Conservation (phyloP, 2,329 filamentous ascomycete species). For the Alternaria arbusti region DNA sequence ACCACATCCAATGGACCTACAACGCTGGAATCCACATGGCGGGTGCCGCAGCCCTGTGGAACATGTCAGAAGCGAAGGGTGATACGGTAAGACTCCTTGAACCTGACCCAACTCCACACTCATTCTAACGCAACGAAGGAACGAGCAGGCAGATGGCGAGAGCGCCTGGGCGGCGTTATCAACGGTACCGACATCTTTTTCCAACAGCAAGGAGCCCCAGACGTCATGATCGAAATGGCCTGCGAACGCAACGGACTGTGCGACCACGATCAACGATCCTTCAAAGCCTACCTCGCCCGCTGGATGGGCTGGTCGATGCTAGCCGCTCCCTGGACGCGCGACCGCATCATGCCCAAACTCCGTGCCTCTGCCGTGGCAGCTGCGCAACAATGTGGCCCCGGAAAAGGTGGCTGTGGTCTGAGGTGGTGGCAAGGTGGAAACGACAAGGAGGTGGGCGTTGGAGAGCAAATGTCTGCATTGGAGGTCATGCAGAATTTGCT, state of each 20-base stretch:
- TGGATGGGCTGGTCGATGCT: constrained; percentile 51
- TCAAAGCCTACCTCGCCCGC: constrained; percentile 51
- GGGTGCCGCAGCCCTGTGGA: constrained; percentile 55
- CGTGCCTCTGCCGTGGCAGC: constrained; percentile 61
- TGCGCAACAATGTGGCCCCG: constrained; percentile 60
- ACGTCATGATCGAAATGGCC: constrained; percentile 55
- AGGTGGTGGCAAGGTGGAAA: constrained; percentile 51
- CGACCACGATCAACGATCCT: constrained; percentile 55
- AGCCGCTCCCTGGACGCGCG: constrained; percentile 43
- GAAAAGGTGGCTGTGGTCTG: constrained; percentile 55
- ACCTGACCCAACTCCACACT: no score
- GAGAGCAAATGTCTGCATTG: constrained; percentile 65
- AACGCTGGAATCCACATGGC: constrained; percentile 54
- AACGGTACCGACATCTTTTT: constrained; percentile 52
- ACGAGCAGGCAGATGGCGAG: constrained; percentile 26
- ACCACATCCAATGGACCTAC: constrained; percentile 55
- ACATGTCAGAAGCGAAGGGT: constrained; percentile 49
- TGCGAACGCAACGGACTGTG: constrained; percentile 54
- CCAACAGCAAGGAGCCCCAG: constrained; percentile 49
- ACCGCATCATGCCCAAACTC: constrained; percentile 58
- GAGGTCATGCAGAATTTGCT: constrained; percentile 60
- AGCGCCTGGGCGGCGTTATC: constrained; percentile 38
- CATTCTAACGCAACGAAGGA: constrained; percentile 16
- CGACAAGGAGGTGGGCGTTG: constrained; percentile 59
- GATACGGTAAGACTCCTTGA: constrained; percentile 13